Percentiles rank a stretch among this genome's conserved stretches.
Conservation (phyloP, 352 stramenopile species). For the Aphanomyces cochlioides region DNA sequence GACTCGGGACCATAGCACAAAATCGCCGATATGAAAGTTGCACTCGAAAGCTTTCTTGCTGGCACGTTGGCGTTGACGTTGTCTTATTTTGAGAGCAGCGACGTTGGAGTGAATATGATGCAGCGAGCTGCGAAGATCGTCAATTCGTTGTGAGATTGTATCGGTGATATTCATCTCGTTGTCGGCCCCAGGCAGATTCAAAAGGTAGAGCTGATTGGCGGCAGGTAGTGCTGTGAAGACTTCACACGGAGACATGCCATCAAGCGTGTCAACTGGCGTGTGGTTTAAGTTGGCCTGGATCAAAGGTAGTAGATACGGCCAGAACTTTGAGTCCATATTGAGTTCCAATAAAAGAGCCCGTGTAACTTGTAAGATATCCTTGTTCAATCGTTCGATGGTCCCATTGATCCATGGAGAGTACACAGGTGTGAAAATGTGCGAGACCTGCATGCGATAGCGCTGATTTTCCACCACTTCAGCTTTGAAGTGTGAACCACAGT, state of each 20-base stretch:
- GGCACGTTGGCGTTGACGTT: too few species aligned
- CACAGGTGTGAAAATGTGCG: slow-evolving; percentile 31
- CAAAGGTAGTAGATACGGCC: slow-evolving; percentile 31
- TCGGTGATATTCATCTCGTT: too few species aligned
- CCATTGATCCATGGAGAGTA: slow-evolving; percentile 42
- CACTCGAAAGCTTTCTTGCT: too few species aligned
- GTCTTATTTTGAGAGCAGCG: too few species aligned
- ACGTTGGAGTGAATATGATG: too few species aligned
- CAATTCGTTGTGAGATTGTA: too few species aligned
- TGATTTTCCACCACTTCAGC: slow-evolving; percentile 34
- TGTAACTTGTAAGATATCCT: slow-evolving; percentile 36
- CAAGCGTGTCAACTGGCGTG: slow-evolving; percentile 31
- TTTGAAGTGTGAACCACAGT: slow-evolving; percentile 41
- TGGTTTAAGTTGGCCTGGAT: slow-evolving; percentile 38
- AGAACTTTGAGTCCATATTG: slow-evolving; percentile 29
- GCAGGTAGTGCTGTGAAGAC: slow-evolving; percentile 35
- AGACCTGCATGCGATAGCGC: neutral
- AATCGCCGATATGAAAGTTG: too few species aligned
- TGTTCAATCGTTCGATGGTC: slow-evolving; percentile 35
- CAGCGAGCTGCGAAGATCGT: too few species aligned
- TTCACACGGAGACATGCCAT: slow-evolving; percentile 30
- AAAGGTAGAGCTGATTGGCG: slow-evolving; percentile 26
- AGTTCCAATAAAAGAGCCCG: slow-evolving; percentile 31
- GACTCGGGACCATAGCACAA: too few species aligned
- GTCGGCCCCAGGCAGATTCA: too few species aligned